Evolutionary conservation across 192 early-diverging fungal genomes (phyloP).

Genomic region (Spizellomyces sp.): DNA sequence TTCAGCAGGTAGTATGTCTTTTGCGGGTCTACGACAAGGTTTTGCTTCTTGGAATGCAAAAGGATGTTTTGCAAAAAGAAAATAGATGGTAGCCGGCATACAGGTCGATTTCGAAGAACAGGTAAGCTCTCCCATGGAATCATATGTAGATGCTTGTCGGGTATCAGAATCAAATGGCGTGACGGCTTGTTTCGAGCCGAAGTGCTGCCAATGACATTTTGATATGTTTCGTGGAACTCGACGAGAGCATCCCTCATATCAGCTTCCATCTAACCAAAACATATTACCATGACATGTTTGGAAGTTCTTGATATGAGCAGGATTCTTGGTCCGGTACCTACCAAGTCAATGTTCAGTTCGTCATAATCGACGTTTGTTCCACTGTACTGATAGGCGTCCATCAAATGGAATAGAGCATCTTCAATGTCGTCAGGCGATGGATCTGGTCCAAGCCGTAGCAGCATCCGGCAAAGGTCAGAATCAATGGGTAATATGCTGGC

Average conservation of each 20-base stretch:
- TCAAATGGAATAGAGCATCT: constrained; percentile 69
- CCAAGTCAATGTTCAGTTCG: constrained; percentile 51
- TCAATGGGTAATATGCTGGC: constrained; percentile 55
- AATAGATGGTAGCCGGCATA: constrained; percentile 82
- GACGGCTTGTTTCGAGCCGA: neutral
- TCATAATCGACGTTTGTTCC: constrained; percentile 58
- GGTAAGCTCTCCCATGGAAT: constrained; percentile 92
- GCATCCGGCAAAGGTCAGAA: constrained; percentile 52
- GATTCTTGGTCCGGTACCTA: constrained; percentile 16
- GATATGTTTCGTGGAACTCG: constrained; percentile 23
- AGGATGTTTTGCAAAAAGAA: constrained; percentile 69
- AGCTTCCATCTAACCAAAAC: constrained; percentile 25
- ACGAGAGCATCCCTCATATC: constrained; percentile 35
- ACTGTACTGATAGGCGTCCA: constrained; percentile 63
- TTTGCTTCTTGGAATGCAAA: neutral
- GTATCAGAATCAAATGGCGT: constrained; percentile 76
- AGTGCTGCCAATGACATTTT: neutral
- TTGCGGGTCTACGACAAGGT: constrained; percentile 14
- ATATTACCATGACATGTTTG: neutral
- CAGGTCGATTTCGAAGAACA: constrained; percentile 63
- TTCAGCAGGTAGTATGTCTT: constrained; percentile 85
- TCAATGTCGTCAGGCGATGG: constrained; percentile 65
- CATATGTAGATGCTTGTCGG: constrained; percentile 81
- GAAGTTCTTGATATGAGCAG: neutral
- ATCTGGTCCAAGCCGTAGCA: constrained; percentile 57